A percentile compares a stretch with the other conserved stretches of the same genome.
These are phyloP conservation scores for Corynespora cassiicola DNA, from an alignment of 2,329 filamentous ascomycete species.

Conservation along the genomic window DNA sequence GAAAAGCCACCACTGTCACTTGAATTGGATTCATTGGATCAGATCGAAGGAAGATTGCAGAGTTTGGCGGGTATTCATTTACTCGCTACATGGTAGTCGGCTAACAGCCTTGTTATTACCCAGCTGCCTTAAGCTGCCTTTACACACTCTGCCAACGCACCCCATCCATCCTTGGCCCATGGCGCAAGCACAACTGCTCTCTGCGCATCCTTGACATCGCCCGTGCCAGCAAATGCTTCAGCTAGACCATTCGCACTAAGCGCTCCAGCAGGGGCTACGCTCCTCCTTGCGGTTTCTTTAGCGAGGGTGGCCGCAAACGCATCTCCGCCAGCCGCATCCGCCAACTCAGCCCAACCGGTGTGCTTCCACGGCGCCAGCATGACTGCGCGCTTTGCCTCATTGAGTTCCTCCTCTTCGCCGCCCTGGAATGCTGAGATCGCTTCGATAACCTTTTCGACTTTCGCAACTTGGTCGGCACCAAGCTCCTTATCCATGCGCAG, in stretches of 20 bases:
- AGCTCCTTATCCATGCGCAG: constrained; percentile 73
- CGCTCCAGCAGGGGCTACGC: constrained; percentile 73
- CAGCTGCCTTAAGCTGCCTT: constrained; percentile 7
- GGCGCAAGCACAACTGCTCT: constrained; percentile 80
- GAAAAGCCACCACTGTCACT: too few species aligned
- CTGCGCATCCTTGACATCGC: constrained; percentile 75
- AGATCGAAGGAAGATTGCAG: too few species aligned
- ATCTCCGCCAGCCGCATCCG: constrained; percentile 56
- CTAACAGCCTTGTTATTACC: too few species aligned
- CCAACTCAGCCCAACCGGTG: constrained; percentile 80
- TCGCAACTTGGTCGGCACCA: constrained; percentile 67
- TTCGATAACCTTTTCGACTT: constrained; percentile 77
- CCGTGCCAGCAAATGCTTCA: constrained; percentile 75
- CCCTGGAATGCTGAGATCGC: constrained; percentile 69
- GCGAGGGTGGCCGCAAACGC: constrained; percentile 76
- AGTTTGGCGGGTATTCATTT: too few species aligned
- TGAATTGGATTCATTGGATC: too few species aligned
- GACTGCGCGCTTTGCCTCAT: constrained; percentile 76
- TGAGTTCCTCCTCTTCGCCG: constrained; percentile 57
- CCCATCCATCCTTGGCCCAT: constrained; percentile 75
- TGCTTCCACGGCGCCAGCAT: constrained; percentile 82
- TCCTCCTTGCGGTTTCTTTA: constrained; percentile 75
- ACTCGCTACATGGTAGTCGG: too few species aligned
- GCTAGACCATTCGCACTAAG: constrained; percentile 75
- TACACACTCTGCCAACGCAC: constrained; percentile 53